phyloP scores from a whole-genome alignment of 257 asterid species.

The Penstemon barbatus region DNA sequence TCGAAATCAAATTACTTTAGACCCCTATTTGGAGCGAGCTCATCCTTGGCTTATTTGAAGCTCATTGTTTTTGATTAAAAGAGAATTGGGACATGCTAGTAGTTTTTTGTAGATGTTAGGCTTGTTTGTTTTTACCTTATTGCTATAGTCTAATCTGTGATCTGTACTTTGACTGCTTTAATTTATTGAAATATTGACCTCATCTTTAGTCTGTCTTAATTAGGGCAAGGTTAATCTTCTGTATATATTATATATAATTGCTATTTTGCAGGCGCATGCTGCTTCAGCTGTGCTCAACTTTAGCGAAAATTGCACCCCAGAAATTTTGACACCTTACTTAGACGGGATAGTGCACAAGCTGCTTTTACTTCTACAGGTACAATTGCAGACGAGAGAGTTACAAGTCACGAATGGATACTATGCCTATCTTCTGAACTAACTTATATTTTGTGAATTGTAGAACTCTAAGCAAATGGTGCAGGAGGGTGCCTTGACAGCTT shows the following conservation, averaged over 20 bases:
- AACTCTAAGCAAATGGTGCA: conserved; percentile 97
- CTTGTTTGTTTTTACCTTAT: background rate
- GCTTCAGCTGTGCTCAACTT: conserved; percentile 95
- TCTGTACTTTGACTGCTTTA: background rate
- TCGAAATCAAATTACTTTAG: too few species aligned
- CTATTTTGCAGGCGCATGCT: conserved; percentile 79
- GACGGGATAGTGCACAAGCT: conserved; percentile 84
- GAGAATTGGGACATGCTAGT: background rate
- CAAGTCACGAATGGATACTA: background rate
- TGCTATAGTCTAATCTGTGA: background rate
- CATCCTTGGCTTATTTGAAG: too few species aligned
- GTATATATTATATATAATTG: conserved; percentile 16
- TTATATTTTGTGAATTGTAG: conserved; percentile 46
- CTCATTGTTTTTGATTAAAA: too few species aligned
- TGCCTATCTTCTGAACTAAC: conserved; percentile 18
- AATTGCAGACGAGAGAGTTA: conserved; percentile 9
- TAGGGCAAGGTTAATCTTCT: background rate
- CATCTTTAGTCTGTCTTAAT: conserved; percentile 4
- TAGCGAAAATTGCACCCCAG: conserved; percentile 92
- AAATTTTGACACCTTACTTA: conserved; percentile 76
- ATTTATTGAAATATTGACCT: background rate
- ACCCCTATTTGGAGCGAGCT: too few species aligned
- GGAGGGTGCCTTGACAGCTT: conserved; percentile 93
- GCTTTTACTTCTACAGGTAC: conserved; percentile 82
- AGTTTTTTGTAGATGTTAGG: background rate